These are phyloP conservation scores for Zasmidium citrigriseum DNA, from an alignment of 2,329 filamentous ascomycete genomes.

Conservation along the genomic window DNA sequence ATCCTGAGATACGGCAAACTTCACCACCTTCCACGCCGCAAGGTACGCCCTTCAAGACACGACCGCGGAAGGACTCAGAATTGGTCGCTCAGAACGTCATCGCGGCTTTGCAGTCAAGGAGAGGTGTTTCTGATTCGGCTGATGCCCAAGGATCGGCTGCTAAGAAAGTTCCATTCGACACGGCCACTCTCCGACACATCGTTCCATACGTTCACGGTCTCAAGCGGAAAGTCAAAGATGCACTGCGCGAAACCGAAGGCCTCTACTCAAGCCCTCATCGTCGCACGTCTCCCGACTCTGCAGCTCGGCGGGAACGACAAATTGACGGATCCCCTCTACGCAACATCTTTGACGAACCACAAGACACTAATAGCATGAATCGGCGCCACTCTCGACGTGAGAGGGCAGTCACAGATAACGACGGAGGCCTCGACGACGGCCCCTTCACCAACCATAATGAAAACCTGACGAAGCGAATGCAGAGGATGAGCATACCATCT, in stretches of 20 bases:
- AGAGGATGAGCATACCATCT: constrained; percentile 19
- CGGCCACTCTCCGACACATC: constrained; percentile 63
- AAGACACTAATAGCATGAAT: constrained; percentile 20
- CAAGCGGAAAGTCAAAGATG: constrained; percentile 51
- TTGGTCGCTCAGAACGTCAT: constrained; percentile 63
- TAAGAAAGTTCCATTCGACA: constrained; percentile 67
- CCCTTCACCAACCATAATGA: constrained; percentile 11
- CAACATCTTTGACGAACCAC: constrained; percentile 34
- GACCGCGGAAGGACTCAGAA: constrained; percentile 58
- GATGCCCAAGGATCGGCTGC: constrained; percentile 24
- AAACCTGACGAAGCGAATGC: constrained; percentile 19
- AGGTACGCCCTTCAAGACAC: constrained; percentile 34
- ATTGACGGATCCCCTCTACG: constrained; percentile 38
- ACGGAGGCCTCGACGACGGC: constrained; percentile 19
- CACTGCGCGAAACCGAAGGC: constrained; percentile 49
- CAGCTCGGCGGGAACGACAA: constrained; percentile 2
- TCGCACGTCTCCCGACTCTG: constrained; percentile 8
- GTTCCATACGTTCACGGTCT: constrained; percentile 55
- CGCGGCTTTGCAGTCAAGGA: constrained; percentile 54
- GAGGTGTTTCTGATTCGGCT: constrained; percentile 27
- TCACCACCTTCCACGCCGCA: constrained; percentile 15
- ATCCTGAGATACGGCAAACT: neutral
- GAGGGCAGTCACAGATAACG: constrained; percentile 30
- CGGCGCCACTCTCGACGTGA: constrained; percentile 25
- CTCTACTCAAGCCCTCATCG: constrained; percentile 47